Percentiles rank a stretch among this genome's conserved stretches.
Conservation (phyloP, 2,329 filamentous ascomycete species). For the Penicillium corylophilum region DNA sequence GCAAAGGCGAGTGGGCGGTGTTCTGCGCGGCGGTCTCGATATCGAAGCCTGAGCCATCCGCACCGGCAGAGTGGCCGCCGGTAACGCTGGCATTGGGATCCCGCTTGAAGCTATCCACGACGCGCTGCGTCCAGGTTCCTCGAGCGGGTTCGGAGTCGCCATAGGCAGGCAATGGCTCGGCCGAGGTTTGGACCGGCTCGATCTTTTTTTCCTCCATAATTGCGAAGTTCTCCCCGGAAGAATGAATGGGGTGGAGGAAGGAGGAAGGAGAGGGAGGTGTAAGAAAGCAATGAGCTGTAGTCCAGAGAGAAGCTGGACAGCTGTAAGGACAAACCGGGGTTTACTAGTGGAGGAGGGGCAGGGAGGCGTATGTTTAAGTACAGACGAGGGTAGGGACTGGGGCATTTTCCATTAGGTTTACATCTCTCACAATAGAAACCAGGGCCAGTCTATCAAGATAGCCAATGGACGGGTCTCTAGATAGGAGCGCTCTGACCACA, state of each 20-base stretch:
- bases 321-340: not conserved
- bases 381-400: not conserved
- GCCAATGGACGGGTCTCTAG: not conserved
- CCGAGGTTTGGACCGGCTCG: slow-evolving; percentile 22
- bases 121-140: slow-evolving; percentile 27
- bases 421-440: not conserved
- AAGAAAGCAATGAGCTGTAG: not conserved
- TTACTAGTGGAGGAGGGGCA: not conserved
- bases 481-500: not conserved
- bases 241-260: not conserved
- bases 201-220: slow-evolving; percentile 36
- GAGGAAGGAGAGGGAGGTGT: not conserved
- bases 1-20: slow-evolving; percentile 72
- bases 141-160: slow-evolving; percentile 29
- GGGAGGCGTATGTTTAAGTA: not conserved
- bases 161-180: slow-evolving; percentile 31
- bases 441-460: not conserved
- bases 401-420: not conserved
- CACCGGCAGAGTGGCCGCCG: slow-evolving; percentile 39
- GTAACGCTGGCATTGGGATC: slow-evolving; percentile 44
- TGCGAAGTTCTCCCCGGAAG: not conserved
- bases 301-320: not conserved
- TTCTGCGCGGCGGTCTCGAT: slow-evolving; percentile 60
- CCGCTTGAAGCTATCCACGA: slow-evolving; percentile 46
- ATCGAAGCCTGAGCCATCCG: slow-evolving; percentile 59